Conservation (phyloP, 1,284 basidiomycete genomes). For the Ustilago curta region DNA sequence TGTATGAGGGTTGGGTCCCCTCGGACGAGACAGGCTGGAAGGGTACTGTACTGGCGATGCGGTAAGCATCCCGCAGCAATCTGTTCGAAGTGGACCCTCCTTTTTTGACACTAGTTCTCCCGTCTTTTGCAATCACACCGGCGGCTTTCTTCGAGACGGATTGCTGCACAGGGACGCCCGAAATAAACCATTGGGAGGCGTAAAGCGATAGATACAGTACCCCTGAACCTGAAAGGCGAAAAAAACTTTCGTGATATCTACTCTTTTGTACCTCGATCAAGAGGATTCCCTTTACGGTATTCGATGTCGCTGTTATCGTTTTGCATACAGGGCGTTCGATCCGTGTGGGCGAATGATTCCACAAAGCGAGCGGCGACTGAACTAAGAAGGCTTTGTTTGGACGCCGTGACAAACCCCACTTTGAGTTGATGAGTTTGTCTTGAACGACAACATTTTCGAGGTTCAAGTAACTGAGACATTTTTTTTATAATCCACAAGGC, state of each 20-base stretch:
- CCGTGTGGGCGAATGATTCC: not conserved
- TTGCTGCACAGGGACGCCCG: not conserved
- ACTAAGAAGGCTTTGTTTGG: not conserved
- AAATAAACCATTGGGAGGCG: not conserved
- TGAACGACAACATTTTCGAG: slow-evolving; percentile 8
- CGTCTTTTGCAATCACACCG: not conserved
- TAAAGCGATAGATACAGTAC: not conserved
- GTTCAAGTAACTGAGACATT: slow-evolving; percentile 13
- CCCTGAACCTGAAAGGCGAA: not conserved
- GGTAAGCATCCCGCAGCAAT: not conserved
- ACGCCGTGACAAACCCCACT: slow-evolving; percentile 2
- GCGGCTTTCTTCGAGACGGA: not conserved
- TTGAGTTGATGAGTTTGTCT: not conserved
- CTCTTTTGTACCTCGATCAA: slow-evolving; percentile 3
- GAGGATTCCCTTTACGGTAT: slow-evolving; percentile 1
- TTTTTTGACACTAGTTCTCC: slow-evolving; percentile 4
- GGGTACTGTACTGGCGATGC: not conserved
- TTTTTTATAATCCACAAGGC: slow-evolving; percentile 1
- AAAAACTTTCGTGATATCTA: too few relatives aligned
- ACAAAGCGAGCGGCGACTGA: not conserved
- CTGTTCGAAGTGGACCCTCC: not conserved
- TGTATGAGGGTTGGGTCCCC: not conserved
- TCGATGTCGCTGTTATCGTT: not conserved
- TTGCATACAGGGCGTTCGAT: not conserved
- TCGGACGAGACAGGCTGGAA: not conserved